These are phyloP conservation scores for Dendryphion nanum DNA, from an alignment of 2,329 filamentous ascomycete genomes.

Conservation along the genomic window DNA sequence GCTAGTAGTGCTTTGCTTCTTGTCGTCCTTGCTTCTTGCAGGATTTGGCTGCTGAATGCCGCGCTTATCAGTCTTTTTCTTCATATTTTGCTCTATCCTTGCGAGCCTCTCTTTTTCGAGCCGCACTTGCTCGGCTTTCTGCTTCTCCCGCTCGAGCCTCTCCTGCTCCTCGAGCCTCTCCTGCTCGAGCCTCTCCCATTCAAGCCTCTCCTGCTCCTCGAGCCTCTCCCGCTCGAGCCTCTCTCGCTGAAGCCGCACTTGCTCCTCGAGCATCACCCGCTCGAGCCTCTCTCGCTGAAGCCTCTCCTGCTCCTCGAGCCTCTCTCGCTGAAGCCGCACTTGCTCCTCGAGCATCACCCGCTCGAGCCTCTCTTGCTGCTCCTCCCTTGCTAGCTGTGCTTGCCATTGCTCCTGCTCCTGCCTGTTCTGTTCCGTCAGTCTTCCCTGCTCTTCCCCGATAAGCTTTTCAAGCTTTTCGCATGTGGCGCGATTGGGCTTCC, in stretches of 20 bases:
- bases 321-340: background rate
- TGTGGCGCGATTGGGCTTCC: background rate
- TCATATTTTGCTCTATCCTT: constrained; percentile 1
- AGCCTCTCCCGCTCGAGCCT: background rate
- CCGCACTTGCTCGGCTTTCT: constrained; percentile 2
- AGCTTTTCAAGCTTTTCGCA: constrained; percentile 1
- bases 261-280: background rate
- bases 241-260: background rate
- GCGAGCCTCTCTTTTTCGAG: constrained; percentile 2
- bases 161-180: too few species aligned
- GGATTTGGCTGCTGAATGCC: background rate
- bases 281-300: background rate
- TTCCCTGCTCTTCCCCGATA: constrained; percentile 2
- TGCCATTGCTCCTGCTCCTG: constrained; percentile 3
- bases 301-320: constrained; percentile 1
- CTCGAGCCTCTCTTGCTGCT: constrained; percentile 5
- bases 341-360: background rate
- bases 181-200: constrained; percentile 4
- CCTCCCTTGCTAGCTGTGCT: constrained; percentile 1
- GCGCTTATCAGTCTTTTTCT: constrained; percentile 1
- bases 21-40: constrained; percentile 1
- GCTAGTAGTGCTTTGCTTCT: constrained; percentile 1
- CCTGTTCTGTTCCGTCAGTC: constrained; percentile 3
- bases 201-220: constrained; percentile 5
- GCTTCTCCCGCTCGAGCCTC: constrained; percentile 2